Evolutionary conservation across 768 basidiomycete species (phyloP).

Genomic region (Macrolepiota dolichaula): DNA sequence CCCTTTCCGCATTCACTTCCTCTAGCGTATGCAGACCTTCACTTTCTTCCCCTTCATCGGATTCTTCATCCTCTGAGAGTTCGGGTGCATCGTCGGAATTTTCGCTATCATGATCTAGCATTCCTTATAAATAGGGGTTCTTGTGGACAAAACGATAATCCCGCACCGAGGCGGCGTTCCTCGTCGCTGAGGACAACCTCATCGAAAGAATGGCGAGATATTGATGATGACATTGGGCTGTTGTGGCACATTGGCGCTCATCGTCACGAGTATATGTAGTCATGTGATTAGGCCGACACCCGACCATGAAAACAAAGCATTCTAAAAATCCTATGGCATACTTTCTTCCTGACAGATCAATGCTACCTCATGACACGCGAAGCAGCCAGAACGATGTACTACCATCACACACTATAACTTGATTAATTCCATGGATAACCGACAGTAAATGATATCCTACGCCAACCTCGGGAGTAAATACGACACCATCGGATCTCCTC

Average conservation of each 20-base stretch:
- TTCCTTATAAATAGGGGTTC: neutral
- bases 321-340: too few species aligned
- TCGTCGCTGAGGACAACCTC: constrained; percentile 5
- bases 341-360: too few species aligned
- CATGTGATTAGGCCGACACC: too few species aligned
- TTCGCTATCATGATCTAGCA: constrained; percentile 8
- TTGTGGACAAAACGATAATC: neutral
- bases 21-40: constrained; percentile 15
- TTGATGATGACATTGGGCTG: neutral
- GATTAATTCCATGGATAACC: too few species aligned
- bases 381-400: too few species aligned
- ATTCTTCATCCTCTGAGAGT: constrained; percentile 18
- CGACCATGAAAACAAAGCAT: too few species aligned
- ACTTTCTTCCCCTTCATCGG: constrained; percentile 19
- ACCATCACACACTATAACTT: too few species aligned
- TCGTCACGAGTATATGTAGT: neutral
- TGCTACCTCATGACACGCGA: too few species aligned
- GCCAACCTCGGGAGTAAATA: too few species aligned
- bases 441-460: too few species aligned
- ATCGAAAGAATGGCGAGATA: neutral
- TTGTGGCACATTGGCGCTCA: neutral
- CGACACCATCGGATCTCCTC: too few species aligned
- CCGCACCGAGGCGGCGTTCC: constrained; percentile 6
- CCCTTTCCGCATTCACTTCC: constrained; percentile 35
- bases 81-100: constrained; percentile 8